These are phyloP conservation scores for Aspergillus pseudoviridinutans DNA, from an alignment of 2,329 filamentous ascomycete species.

Conservation along the genomic window DNA sequence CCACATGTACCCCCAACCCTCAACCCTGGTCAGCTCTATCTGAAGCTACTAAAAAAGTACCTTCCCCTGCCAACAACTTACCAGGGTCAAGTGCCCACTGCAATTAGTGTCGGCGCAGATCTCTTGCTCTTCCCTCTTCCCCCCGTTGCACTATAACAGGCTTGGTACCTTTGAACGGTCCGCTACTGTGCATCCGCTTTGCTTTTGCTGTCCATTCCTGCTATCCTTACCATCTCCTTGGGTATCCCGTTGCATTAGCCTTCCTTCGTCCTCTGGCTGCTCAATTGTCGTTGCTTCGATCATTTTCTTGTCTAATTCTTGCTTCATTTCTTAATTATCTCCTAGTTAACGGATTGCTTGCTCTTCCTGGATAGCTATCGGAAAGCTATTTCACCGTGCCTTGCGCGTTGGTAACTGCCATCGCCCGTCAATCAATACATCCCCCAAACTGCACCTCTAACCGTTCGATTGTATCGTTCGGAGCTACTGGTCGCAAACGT, in stretches of 20 bases:
- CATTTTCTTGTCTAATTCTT: not conserved
- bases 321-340: not conserved
- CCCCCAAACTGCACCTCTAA: too few species aligned
- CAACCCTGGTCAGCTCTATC: not conserved
- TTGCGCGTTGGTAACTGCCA: not conserved
- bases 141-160: not conserved
- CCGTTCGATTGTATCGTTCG: too few species aligned
- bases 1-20: not conserved
- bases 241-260: constrained; percentile 8
- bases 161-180: not conserved
- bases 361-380: not conserved
- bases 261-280: constrained; percentile 1
- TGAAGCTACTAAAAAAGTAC: not conserved
- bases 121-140: not conserved
- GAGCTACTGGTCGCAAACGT: too few species aligned
- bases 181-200: not conserved
- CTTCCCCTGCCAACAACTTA: not conserved
- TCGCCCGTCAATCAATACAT: not conserved
- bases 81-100: constrained; percentile 4
- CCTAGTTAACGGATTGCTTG: not conserved
- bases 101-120: constrained; percentile 1
- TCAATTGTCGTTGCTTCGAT: not conserved
- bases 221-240: constrained; percentile 13
- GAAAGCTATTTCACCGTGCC: not conserved
- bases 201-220: constrained; percentile 4